Evolutionary conservation across 73 alveolate species (phyloP).

Genomic region (Tetrahymena borealis): DNA sequence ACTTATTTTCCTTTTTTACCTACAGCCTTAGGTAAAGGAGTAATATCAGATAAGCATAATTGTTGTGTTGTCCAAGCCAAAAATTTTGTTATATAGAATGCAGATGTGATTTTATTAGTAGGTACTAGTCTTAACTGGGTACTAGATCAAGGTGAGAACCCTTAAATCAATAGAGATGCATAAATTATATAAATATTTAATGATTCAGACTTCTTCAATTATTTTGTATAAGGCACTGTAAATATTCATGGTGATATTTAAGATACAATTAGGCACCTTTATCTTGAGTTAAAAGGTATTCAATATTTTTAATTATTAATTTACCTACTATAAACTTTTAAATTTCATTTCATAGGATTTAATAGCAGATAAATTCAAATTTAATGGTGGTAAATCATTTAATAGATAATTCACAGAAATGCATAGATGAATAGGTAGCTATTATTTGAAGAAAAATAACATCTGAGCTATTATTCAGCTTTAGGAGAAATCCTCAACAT

Average conservation of each 20-base stretch:
- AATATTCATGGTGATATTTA: conserved; percentile 52
- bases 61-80: conserved; percentile 65
- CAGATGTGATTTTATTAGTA: conserved; percentile 72
- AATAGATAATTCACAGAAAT: conserved; percentile 8
- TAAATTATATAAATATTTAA: conserved; percentile 60
- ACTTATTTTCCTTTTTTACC: conserved; percentile 72
- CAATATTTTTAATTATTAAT: neutral
- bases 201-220: conserved; percentile 56
- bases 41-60: conserved; percentile 57
- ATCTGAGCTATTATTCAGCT: conserved; percentile 54
- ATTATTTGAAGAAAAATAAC: conserved; percentile 43
- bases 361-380: conserved; percentile 32
- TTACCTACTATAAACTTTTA: too few relatives aligned
- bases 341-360: too few relatives aligned
- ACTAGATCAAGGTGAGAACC: conserved; percentile 75
- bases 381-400: conserved; percentile 17
- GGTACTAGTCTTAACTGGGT: conserved; percentile 85
- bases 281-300: neutral
- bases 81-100: conserved; percentile 61
- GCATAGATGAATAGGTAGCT: neutral
- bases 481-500: conserved; percentile 34
- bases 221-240: conserved; percentile 46
- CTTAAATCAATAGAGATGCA: conserved; percentile 64
- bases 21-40: conserved; percentile 87
- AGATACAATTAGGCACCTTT: neutral